These are phyloP conservation scores for Annulohypoxylon stygium DNA, from an alignment of 495 filamentous ascomycete genomes.

Conservation along the genomic window DNA sequence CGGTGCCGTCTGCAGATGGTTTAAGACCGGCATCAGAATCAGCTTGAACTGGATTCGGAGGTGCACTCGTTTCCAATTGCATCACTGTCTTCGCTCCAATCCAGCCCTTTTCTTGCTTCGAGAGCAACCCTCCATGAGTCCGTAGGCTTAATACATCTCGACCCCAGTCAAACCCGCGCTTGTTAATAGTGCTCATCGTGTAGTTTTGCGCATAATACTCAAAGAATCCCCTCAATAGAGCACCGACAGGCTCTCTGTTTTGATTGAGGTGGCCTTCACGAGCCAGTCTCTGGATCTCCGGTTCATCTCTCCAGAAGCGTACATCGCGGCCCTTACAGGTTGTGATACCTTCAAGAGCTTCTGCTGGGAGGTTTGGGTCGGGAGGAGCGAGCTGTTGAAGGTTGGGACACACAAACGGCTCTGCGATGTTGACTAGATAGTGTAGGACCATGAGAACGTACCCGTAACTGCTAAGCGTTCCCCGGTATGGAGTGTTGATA, in stretches of 20 bases:
- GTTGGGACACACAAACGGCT: constrained; percentile 84
- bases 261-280: constrained; percentile 64
- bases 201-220: constrained; percentile 77
- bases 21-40: constrained; percentile 35
- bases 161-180: constrained; percentile 76
- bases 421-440: constrained; percentile 82
- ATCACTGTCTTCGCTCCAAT: constrained; percentile 73
- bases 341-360: constrained; percentile 56
- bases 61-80: constrained; percentile 42
- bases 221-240: constrained; percentile 81
- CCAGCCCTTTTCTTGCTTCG: constrained; percentile 83
- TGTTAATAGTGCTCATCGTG: constrained; percentile 54
- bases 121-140: constrained; percentile 73
- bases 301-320: constrained; percentile 76
- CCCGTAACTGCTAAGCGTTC: constrained; percentile 86
- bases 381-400: constrained; percentile 71
- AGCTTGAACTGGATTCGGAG: constrained; percentile 27
- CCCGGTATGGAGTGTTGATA: constrained; percentile 85
- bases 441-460: constrained; percentile 96
- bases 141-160: constrained; percentile 78
- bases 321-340: constrained; percentile 70
- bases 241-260: constrained; percentile 72
- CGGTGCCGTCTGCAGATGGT: constrained; percentile 16
- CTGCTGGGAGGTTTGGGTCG: constrained; percentile 54
- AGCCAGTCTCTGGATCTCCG: constrained; percentile 68